Evolutionary conservation across 202 grass and related monocot genomes (phyloP).

Genomic region (Carex sylvatica): DNA sequence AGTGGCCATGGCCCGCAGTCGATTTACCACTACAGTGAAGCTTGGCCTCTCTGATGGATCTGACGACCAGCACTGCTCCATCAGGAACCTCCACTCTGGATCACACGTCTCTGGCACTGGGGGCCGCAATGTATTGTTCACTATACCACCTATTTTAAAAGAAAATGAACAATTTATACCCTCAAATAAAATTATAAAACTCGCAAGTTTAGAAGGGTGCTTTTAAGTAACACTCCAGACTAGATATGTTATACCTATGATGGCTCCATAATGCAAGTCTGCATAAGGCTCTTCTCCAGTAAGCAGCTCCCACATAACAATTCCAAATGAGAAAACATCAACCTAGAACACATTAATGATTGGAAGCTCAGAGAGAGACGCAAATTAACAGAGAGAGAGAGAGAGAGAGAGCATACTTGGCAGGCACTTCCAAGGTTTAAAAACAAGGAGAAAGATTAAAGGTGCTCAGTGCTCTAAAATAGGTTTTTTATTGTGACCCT

Average conservation of each 20-base stretch:
- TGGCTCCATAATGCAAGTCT: constrained; percentile 75
- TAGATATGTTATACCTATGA: constrained; percentile 51
- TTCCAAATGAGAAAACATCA: constrained; percentile 89
- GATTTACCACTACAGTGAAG: constrained; percentile 62
- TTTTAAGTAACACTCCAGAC: background rate
- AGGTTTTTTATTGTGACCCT: background rate
- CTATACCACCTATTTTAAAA: constrained; percentile 58
- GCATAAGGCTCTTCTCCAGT: constrained; percentile 86
- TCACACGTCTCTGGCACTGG: constrained; percentile 56
- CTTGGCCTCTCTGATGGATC: constrained; percentile 60
- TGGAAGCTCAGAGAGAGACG: background rate
- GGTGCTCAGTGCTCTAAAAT: background rate
- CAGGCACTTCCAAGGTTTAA: too few species aligned
- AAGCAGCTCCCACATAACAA: constrained; percentile 89
- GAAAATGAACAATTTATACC: constrained; percentile 10
- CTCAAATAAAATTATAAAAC: background rate
- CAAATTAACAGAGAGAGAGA: background rate
- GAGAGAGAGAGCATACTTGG: background rate
- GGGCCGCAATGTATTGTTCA: constrained; percentile 75
- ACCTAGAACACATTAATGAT: constrained; percentile 40
- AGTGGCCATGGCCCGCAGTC: constrained; percentile 56
- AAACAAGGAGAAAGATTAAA: background rate
- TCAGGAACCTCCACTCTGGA: constrained; percentile 63
- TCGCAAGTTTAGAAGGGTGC: background rate
- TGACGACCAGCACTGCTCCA: constrained; percentile 73